Conservation (phyloP, 257 asterid species). For the Apocynum venetum region DNA sequence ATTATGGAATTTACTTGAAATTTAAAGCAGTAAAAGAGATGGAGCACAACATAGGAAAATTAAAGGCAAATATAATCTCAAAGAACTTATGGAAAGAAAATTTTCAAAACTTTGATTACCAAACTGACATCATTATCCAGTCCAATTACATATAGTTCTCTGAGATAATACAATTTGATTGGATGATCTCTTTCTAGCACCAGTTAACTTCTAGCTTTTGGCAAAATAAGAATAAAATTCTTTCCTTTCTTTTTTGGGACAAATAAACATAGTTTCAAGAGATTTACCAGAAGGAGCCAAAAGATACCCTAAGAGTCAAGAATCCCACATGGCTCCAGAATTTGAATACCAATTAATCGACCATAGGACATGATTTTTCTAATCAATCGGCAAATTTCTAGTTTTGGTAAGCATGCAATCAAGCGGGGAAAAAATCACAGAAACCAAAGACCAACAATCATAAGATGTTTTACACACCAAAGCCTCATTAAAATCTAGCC, state of each 20-base stretch:
- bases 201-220: background rate
- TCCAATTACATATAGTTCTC: too few species aligned
- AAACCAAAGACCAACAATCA: background rate
- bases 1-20: background rate
- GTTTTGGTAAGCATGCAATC: too few species aligned
- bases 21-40: background rate
- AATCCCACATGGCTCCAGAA: background rate
- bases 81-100: background rate
- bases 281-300: background rate
- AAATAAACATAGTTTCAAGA: background rate
- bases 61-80: background rate
- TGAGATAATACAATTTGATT: background rate
- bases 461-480: constrained; percentile 23
- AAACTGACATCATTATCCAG: background rate
- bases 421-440: background rate
- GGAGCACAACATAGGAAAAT: background rate
- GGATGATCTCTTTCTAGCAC: background rate
- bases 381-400: background rate
- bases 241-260: too few species aligned
- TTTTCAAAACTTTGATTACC: background rate
- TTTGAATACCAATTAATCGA: background rate
- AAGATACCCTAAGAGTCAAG: background rate
- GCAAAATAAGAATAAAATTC: background rate
- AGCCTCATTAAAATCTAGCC: constrained; percentile 12
- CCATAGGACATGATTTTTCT: background rate